Evolutionary conservation across 2,329 filamentous ascomycete genomes (phyloP).

Genomic region (Lachnellula hyalina): DNA sequence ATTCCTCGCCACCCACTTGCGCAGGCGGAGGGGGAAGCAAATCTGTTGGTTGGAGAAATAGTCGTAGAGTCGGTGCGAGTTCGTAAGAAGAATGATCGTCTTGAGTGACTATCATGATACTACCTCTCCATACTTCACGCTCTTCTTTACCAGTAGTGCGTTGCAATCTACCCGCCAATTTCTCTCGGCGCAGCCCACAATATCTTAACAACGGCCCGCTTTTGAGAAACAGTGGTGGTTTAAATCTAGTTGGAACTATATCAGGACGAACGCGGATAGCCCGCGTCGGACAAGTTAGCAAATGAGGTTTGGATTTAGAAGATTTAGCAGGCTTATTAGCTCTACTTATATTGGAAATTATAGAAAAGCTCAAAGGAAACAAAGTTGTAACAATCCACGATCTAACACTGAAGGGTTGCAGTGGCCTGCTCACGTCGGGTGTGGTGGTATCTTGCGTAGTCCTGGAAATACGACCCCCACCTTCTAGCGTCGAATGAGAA

Average conservation of each 20-base stretch:
- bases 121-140: slow-evolving; percentile 85
- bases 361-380: neutral
- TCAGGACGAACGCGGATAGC: slow-evolving; percentile 30
- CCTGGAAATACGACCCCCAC: slow-evolving; percentile 12
- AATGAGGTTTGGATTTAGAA: slow-evolving; percentile 19
- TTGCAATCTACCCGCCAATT: slow-evolving; percentile 34
- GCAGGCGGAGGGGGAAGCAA: slow-evolving; percentile 72
- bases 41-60: slow-evolving; percentile 85
- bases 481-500: slow-evolving; percentile 12
- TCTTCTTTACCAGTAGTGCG: slow-evolving; percentile 40
- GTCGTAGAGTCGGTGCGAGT: slow-evolving; percentile 70
- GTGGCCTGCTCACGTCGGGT: too few relatives aligned
- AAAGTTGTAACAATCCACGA: neutral
- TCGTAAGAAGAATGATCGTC: slow-evolving; percentile 80
- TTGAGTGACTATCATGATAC: slow-evolving; percentile 89
- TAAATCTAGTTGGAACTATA: slow-evolving; percentile 62
- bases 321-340: neutral
- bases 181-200: slow-evolving; percentile 70
- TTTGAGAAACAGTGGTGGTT: slow-evolving; percentile 76
- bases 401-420: too few relatives aligned
- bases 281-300: slow-evolving; percentile 33
- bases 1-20: slow-evolving; percentile 57
- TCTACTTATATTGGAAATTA: neutral
- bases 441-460: too few relatives aligned
- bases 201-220: slow-evolving; percentile 89